phyloP scores from a whole-genome alignment of 208 protist species.

The Trypanosoma conorhini region DNA sequence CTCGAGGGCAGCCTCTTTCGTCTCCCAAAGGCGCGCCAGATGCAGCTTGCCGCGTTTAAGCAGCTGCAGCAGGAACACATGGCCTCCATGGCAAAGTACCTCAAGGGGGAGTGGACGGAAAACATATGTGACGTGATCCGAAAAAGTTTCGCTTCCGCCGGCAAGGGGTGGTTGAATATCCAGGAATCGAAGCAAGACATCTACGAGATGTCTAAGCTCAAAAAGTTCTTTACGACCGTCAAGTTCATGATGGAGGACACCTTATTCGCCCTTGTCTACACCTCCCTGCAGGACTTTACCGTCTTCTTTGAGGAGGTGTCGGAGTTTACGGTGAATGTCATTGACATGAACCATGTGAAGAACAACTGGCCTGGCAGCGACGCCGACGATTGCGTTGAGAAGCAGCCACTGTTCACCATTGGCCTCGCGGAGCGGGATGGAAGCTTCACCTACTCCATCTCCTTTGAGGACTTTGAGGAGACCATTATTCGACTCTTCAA shows the following conservation, averaged over 20 bases:
- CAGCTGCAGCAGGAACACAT: constrained; percentile 87
- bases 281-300: constrained; percentile 80
- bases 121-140: constrained; percentile 90
- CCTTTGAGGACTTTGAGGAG: constrained; percentile 84
- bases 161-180: constrained; percentile 99
- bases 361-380: constrained; percentile 93
- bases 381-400: constrained; percentile 92
- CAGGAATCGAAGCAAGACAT: constrained; percentile 94
- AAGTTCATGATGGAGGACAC: constrained; percentile 98
- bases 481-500: constrained; percentile 90
- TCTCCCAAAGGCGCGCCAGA: constrained; percentile 88
- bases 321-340: constrained; percentile 84
- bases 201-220: constrained; percentile 98
- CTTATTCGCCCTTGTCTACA: constrained; percentile 92
- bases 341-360: constrained; percentile 87
- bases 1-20: constrained; percentile 89
- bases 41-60: constrained; percentile 87
- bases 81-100: constrained; percentile 54
- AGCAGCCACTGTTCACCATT: constrained; percentile 93
- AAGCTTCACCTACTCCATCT: constrained; percentile 88
- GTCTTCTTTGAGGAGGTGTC: constrained; percentile 93
- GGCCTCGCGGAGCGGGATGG: constrained; percentile 80
- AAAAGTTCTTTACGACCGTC: constrained; percentile 97
- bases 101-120: constrained; percentile 92
- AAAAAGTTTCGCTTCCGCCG: constrained; percentile 88